A percentile compares a stretch with the other conserved stretches of the same genome.
These are phyloP conservation scores for Lasiodiplodia sp. DNA, from an alignment of 2,329 filamentous ascomycete species.

Conservation along the genomic window DNA sequence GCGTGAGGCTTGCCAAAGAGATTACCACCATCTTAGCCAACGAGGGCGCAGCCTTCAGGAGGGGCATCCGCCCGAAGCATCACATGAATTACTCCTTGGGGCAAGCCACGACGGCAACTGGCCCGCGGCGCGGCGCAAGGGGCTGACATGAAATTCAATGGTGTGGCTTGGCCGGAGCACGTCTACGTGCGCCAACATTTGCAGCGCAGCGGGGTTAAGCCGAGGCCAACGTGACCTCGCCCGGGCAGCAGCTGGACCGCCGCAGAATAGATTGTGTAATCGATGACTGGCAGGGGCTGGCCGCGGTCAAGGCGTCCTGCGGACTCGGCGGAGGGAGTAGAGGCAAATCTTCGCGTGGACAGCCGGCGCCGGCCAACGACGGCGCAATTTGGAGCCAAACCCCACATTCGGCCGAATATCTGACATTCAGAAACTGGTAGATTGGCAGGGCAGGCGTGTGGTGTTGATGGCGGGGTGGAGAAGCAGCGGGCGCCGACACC, in stretches of 20 bases:
- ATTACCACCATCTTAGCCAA: not conserved
- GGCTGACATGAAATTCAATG: not conserved
- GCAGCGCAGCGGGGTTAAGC: slow-evolving; percentile 6
- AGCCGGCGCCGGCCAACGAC: slow-evolving; percentile 4
- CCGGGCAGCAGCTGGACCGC: not conserved
- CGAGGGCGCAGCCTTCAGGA: not conserved
- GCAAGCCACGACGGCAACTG: not conserved
- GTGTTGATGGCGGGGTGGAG: slow-evolving; percentile 21
- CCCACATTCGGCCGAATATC: slow-evolving; percentile 14
- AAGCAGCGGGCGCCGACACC: slow-evolving; percentile 20
- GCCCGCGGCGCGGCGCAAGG: not conserved
- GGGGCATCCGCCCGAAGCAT: not conserved
- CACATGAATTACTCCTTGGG: not conserved
- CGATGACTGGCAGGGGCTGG: slow-evolving; percentile 1
- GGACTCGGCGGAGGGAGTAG: slow-evolving; percentile 7
- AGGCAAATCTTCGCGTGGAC: slow-evolving; percentile 2
- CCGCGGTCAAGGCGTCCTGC: slow-evolving; percentile 2
- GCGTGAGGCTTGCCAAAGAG: not conserved
- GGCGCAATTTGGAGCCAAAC: slow-evolving; percentile 12
- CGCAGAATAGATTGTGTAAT: slow-evolving; percentile 9
- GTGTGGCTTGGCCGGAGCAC: not conserved
- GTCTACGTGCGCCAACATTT: slow-evolving; percentile 4
- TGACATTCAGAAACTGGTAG: slow-evolving; percentile 26
- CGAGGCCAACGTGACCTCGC: slow-evolving; percentile 15
- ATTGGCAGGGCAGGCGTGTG: slow-evolving; percentile 23